These are phyloP conservation scores for Pythium monospermum DNA, from an alignment of 352 stramenopile species.

Conservation along the genomic window DNA sequence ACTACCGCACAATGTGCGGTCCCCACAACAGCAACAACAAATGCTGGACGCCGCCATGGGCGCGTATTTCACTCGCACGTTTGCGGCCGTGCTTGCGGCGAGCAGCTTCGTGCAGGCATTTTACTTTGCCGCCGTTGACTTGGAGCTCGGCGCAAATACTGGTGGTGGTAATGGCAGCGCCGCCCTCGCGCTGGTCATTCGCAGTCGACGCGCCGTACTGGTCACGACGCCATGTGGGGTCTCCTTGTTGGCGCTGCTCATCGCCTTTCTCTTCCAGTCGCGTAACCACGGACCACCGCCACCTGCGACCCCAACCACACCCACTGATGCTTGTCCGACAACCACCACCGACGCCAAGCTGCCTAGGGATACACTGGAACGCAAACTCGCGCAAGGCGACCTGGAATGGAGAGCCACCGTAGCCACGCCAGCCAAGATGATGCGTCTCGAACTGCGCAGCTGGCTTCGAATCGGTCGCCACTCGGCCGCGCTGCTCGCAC, in stretches of 20 bases:
- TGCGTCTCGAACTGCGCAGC: not conserved
- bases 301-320: no score
- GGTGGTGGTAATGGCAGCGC: not conserved
- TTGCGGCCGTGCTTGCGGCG: constrained; percentile 34
- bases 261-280: constrained; percentile 41
- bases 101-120: constrained; percentile 46
- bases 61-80: constrained; percentile 34
- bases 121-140: constrained; percentile 47
- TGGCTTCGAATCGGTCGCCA: constrained; percentile 13
- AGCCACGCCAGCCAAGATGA: not conserved
- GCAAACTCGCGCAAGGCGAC: constrained; percentile 29
- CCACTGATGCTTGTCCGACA: no score
- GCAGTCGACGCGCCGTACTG: constrained; percentile 28
- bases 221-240: constrained; percentile 25
- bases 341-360: not conserved
- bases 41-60: constrained; percentile 10
- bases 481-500: constrained; percentile 4
- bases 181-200: constrained; percentile 8
- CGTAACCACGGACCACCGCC: constrained; percentile 20
- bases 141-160: no score
- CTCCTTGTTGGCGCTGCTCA: constrained; percentile 33
- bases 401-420: constrained; percentile 1
- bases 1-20: not conserved
- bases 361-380: constrained; percentile 22
- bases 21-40: constrained; percentile 6